Evolutionary conservation across 108 stramenopile genomes (phyloP).

Genomic region (Heterococcus sp.): DNA sequence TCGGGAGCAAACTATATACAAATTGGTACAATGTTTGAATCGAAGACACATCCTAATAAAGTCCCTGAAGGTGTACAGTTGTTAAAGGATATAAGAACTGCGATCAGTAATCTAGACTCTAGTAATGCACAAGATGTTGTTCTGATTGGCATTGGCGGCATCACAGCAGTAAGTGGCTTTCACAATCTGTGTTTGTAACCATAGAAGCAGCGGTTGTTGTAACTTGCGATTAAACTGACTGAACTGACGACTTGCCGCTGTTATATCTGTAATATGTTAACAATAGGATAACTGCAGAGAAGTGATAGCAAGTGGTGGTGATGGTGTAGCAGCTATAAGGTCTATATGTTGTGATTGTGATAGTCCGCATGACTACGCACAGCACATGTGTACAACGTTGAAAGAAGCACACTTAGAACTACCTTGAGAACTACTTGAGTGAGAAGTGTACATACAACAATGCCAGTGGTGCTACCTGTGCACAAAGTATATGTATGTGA

Average conservation of each 20-base stretch:
- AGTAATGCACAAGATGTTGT: not conserved
- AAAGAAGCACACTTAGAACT: too few species aligned
- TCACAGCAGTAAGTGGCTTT: not conserved
- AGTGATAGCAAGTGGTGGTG: constrained; percentile 17
- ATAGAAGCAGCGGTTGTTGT: not conserved
- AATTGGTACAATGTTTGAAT: constrained; percentile 41
- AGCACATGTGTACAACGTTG: too few species aligned
- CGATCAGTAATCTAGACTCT: not conserved
- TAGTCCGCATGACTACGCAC: too few species aligned
- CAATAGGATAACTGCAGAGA: constrained; percentile 5
- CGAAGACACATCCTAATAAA: constrained; percentile 33
- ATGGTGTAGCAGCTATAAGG: constrained; percentile 37
- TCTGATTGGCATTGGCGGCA: constrained; percentile 38
- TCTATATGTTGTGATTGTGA: constrained; percentile 10
- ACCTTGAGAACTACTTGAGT: too few species aligned
- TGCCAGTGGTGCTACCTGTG: too few species aligned
- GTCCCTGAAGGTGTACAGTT: constrained; percentile 19
- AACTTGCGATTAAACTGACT: not conserved
- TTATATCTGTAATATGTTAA: not conserved
- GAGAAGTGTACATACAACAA: too few species aligned
- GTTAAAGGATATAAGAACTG: constrained; percentile 2
- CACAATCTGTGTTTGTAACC: not conserved
- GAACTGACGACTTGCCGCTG: not conserved
- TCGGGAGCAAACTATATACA: constrained; percentile 31
- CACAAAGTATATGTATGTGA: too few species aligned